phyloP scores from a whole-genome alignment of 139 green algal genomes.

The Edaphochlamys debaryana region DNA sequence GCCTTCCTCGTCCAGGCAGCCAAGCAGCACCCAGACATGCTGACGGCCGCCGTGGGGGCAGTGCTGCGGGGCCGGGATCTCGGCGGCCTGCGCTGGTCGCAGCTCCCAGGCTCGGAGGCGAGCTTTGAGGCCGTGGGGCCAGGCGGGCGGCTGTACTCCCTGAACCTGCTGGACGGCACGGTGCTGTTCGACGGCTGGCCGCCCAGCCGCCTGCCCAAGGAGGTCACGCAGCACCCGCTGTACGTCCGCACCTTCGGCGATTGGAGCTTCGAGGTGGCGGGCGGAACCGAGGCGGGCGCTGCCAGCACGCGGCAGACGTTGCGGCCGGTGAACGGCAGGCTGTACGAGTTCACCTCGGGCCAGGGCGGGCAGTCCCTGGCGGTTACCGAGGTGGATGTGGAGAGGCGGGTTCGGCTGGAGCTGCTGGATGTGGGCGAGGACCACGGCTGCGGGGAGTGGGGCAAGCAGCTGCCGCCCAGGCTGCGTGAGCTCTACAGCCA shows the following conservation, averaged over 20 bases:
- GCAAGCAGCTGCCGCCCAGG: slow-evolving; percentile 47
- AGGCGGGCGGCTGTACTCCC: slow-evolving; percentile 45
- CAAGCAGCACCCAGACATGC: background rate
- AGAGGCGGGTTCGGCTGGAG: slow-evolving; percentile 39
- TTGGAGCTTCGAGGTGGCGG: slow-evolving; percentile 60
- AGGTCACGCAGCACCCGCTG: slow-evolving; percentile 57
- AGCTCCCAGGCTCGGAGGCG: background rate
- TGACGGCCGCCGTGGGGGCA: background rate
- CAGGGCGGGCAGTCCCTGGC: background rate
- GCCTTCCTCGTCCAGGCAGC: background rate
- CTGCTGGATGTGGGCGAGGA: slow-evolving; percentile 52
- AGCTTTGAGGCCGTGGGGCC: slow-evolving; percentile 43
- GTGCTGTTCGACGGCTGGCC: slow-evolving; percentile 49
- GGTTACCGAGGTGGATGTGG: slow-evolving; percentile 49
- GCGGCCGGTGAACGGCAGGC: slow-evolving; percentile 12
- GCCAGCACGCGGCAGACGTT: no score
- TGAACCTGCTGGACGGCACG: slow-evolving; percentile 61
- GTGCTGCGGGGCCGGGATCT: background rate
- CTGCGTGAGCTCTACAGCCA: slow-evolving; percentile 62
- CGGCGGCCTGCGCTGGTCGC: background rate
- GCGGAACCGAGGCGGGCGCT: no score
- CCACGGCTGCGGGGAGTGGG: slow-evolving; percentile 42
- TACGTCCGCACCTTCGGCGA: slow-evolving; percentile 64
- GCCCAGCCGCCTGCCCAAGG: slow-evolving; percentile 46
- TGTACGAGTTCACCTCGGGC: slow-evolving; percentile 10